Base-by-base conservation (phyloP, 805 yeast species). In the Brettanomyces anomalus region DNA sequence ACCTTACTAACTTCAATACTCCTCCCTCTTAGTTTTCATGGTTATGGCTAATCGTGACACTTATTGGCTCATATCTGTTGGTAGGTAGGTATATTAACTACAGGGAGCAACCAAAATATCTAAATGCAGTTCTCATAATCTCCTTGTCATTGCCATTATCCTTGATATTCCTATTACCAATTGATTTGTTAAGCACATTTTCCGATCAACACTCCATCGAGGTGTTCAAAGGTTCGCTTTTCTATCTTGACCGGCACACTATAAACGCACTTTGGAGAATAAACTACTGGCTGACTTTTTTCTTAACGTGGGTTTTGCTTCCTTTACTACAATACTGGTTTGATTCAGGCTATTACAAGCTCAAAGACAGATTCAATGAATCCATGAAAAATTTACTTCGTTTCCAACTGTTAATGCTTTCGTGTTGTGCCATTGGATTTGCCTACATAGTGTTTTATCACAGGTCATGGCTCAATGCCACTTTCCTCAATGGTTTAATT, bases 221-320 rank as follows among this genome's bases (percentile, higher is more conserved):
- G 14, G 39, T 46, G 16, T 41, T 43, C 18, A 26, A 35, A 6
- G 30, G 45, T 31, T 49, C 66, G 8, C 60, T 77, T 51, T 69
- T 81, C 49, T 69, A 68, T 39, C 48, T 83, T 36, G 60, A 65
- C 2, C 70, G 75, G 42, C 44, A 54, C 1, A 67, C 68, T 8
- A 68, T 82, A 4, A 62, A 77, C n/a, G 55, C 67, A 4, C 54
- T 82, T 33, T 86, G 95, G 95, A 72, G 82, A 51, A 53, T 76
- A 38, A 78, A 81, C 42, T 86, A 86, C 59, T 86, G 95, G 95
- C 62, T 75, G 8, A 83, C 94, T 0, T 86, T 85, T 52, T 54
- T 70, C n/a, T 62, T 85, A 43, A 86, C 94, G 35, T 86, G 95
- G 95, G 62, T 76, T 5, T 48, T 84, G 1, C 59, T 86, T 39